phyloP scores from a whole-genome alignment of 495 filamentous ascomycete species.

The Chlorociboria aeruginascens region DNA sequence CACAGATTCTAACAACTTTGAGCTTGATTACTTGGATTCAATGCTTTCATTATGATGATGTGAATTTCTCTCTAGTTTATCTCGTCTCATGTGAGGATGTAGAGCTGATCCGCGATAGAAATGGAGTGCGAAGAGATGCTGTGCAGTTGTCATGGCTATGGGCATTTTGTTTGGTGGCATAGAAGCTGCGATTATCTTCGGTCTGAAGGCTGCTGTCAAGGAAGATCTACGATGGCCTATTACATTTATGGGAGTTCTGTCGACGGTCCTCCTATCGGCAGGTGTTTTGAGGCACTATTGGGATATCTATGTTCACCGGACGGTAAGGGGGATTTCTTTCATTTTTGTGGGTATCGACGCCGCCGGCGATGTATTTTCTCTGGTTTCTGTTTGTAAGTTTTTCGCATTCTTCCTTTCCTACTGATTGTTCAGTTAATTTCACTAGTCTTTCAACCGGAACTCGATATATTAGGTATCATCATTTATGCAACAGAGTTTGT shows the following conservation, averaged over 20 bases:
- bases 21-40: constrained; percentile 53
- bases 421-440: background rate
- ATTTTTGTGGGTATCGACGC: constrained; percentile 55
- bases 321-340: constrained; percentile 54
- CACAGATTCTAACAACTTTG: constrained; percentile 48
- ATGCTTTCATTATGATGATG: constrained; percentile 50
- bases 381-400: constrained; percentile 36
- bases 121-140: constrained; percentile 32
- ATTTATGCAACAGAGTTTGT: constrained; percentile 50
- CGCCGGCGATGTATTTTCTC: constrained; percentile 48
- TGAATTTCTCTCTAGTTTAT: constrained; percentile 3
- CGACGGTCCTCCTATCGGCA: constrained; percentile 41
- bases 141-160: constrained; percentile 27
- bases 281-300: constrained; percentile 38
- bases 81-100: background rate
- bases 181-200: constrained; percentile 39
- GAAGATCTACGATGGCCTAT: constrained; percentile 34
- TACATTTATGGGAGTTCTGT: constrained; percentile 48
- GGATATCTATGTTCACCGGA: constrained; percentile 45
- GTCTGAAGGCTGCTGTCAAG: constrained; percentile 27
- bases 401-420: constrained; percentile 11
- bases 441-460: constrained; percentile 36
- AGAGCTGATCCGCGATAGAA: constrained; percentile 21
- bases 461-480: constrained; percentile 45
- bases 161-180: constrained; percentile 35